A percentile compares a stretch with the other conserved stretches of the same genome.
phyloP scores from a whole-genome alignment of 75 land plant genomes.

The Cryptomeria japonica region DNA sequence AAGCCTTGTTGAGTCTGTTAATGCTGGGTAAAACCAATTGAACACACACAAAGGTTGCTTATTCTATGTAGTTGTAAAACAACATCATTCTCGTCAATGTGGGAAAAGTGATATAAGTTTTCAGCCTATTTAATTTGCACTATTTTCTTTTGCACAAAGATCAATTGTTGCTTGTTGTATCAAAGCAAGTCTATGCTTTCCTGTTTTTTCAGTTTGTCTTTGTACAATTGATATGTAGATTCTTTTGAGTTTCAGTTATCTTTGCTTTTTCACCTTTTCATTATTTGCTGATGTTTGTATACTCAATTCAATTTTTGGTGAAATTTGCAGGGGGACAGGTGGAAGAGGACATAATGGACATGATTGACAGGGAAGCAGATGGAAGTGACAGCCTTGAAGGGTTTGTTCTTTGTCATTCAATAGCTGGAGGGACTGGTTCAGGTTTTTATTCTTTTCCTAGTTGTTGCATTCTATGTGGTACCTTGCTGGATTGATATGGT shows the following conservation, averaged over 20 bases:
- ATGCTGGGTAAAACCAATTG: not conserved
- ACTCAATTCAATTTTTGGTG: not conserved
- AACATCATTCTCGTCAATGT: not conserved
- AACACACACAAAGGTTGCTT: not conserved
- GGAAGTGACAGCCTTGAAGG: constrained; percentile 12
- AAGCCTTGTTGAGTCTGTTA: too few relatives aligned
- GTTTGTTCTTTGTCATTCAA: constrained; percentile 98
- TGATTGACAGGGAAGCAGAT: too few relatives aligned
- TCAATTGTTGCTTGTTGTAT: not conserved
- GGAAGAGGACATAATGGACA: too few relatives aligned
- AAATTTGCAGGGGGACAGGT: not conserved
- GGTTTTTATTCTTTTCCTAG: constrained; percentile 39
- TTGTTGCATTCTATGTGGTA: not conserved
- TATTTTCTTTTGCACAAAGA: not conserved
- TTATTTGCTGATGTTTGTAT: not conserved
- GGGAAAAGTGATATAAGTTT: not conserved
- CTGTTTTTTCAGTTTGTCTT: not conserved
- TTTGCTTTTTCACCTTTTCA: not conserved
- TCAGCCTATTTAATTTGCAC: not conserved
- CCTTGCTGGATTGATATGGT: not conserved
- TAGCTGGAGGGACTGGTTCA: constrained; percentile 99
- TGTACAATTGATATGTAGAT: not conserved
- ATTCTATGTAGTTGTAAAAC: not conserved
- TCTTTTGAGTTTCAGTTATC: not conserved
- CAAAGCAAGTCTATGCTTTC: not conserved